phyloP scores from a whole-genome alignment of 2,329 filamentous ascomycete species.

The Aspergillus aculeatinus region DNA sequence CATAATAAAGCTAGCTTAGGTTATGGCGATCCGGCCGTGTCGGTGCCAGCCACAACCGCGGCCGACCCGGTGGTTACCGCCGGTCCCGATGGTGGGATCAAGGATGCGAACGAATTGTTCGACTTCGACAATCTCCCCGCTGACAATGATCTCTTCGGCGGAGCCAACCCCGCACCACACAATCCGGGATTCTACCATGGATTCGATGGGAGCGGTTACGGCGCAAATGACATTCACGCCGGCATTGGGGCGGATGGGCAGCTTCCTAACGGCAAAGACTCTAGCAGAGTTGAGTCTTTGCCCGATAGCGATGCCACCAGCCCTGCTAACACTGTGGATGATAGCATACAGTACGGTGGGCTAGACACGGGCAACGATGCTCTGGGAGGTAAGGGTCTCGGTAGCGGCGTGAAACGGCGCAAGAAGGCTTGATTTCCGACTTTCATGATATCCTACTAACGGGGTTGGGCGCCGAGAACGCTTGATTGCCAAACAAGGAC shows the following conservation, averaged over 20 bases:
- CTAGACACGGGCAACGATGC: slow-evolving; percentile 15
- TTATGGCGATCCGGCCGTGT: slow-evolving; percentile 22
- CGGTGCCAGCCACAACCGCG: slow-evolving; percentile 18
- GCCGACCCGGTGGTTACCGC: slow-evolving; percentile 19
- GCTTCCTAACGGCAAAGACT: slow-evolving; percentile 19
- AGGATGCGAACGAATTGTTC: slow-evolving; percentile 43
- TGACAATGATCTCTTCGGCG: slow-evolving; percentile 35
- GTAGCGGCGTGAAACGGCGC: slow-evolving; percentile 33
- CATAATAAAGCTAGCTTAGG: slow-evolving; percentile 28
- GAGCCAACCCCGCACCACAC: slow-evolving; percentile 22
- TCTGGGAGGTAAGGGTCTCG: slow-evolving; percentile 22
- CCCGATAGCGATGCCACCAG: slow-evolving; percentile 47
- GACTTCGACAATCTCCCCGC: slow-evolving; percentile 41
- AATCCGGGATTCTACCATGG: slow-evolving; percentile 34
- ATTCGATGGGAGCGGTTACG: slow-evolving; percentile 31
- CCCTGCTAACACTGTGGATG: slow-evolving; percentile 38
- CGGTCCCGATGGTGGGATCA: slow-evolving; percentile 23
- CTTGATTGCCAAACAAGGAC: background rate
- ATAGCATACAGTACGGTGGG: slow-evolving; percentile 22
- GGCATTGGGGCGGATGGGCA: slow-evolving; percentile 10
- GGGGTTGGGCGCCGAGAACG: background rate
- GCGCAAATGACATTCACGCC: slow-evolving; percentile 17
- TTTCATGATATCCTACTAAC: slow-evolving; percentile 11
- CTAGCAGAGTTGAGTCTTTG: slow-evolving; percentile 41
- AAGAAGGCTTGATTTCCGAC: slow-evolving; percentile 28